Base-by-base conservation (phyloP, 1,139 yeast species). In the Geotrichum phurueaensis region DNA sequence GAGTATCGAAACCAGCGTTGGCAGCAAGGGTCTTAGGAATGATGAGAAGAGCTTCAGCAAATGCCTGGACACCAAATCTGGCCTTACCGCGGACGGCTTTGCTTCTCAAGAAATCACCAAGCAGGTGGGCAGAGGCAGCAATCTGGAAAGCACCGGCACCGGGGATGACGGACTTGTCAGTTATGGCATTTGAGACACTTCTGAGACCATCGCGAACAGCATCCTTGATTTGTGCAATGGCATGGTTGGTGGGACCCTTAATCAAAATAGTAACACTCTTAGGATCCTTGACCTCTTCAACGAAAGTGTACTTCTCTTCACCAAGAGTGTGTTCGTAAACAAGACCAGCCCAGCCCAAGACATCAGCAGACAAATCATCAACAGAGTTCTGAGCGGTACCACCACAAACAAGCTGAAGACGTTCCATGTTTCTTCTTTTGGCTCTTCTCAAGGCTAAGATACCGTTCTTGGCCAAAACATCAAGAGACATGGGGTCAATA, bases 301-400 rank as follows among this genome's bases (percentile, higher is more conserved):
- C 89, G 76, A 89, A 94, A 13, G 99, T 95, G 77, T 89, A 95
- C 76, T 94, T 95, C 70, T 95, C 99, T 77, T 95, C 99, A 54
- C 99, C 99, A 66, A 94, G 84, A 45, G 92, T 84, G 73, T 90
- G 90, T 77, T 94, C 98, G 73, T 89, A 90, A 15, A 95, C 97
- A 60, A 84, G 78, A 15, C 98, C 99, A 7, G 97, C 90, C 76
- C 77, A 87, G 20, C 99, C 99, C 64, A 95, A 81, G n/a, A 89
- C 79, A 2, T 81, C 83, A 5, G 96, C 92, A n/a, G 85, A 71
- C 70, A 95, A 81, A 72, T 94, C 98, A 71, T 95, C 99, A 52
- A 92, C 98, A 18, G 97, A 87, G 76, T 95, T 95, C 76, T 92
- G 98, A 12, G 99, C 99, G 72, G 88, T 95, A 68, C 99, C 99